These are phyloP conservation scores for Fusarium ramigenum DNA, from an alignment of 2,329 filamentous ascomycete genomes.

Conservation along the genomic window DNA sequence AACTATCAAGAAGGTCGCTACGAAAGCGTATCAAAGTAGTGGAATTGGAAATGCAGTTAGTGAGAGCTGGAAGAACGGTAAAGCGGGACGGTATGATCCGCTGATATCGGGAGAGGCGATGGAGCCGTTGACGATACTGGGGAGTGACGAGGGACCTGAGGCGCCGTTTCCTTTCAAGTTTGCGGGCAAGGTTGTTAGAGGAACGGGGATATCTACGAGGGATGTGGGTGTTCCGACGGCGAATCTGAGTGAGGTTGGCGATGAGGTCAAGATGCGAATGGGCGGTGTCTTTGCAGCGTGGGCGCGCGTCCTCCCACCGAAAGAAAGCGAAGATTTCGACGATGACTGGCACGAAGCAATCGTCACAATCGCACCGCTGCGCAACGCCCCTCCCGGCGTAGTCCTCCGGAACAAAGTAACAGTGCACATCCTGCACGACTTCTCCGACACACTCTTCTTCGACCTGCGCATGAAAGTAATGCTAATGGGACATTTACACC, in stretches of 20 bases:
- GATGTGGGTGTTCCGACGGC: conserved; percentile 62
- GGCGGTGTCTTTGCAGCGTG: conserved; percentile 73
- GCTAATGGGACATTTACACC: conserved; percentile 68
- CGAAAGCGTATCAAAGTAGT: conserved; percentile 47
- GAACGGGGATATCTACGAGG: conserved; percentile 52
- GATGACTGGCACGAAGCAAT: conserved; percentile 67
- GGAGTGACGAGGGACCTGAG: conserved; percentile 60
- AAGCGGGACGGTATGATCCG: conserved; percentile 49
- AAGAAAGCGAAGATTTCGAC: conserved; percentile 46
- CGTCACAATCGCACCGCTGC: conserved; percentile 63
- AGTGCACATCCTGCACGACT: conserved; percentile 64
- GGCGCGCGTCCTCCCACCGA: conserved; percentile 56
- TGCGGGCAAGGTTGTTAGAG: conserved; percentile 56
- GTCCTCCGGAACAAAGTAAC: conserved; percentile 60
- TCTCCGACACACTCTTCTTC: conserved; percentile 54
- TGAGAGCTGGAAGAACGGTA: conserved; percentile 51
- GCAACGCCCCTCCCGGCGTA: conserved; percentile 56
- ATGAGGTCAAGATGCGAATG: conserved; percentile 63
- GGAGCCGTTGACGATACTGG: conserved; percentile 52
- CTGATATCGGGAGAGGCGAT: conserved; percentile 47
- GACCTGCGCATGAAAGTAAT: conserved; percentile 60
- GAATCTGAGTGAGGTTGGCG: conserved; percentile 61
- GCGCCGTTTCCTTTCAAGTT: conserved; percentile 64
- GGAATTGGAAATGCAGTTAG: conserved; percentile 42
- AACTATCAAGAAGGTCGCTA: conserved; percentile 52